Percentiles rank a stretch among this genome's conserved stretches.
These are phyloP conservation scores for Aaosphaeria arxii DNA, from an alignment of 2,329 filamentous ascomycete species.

Conservation along the genomic window DNA sequence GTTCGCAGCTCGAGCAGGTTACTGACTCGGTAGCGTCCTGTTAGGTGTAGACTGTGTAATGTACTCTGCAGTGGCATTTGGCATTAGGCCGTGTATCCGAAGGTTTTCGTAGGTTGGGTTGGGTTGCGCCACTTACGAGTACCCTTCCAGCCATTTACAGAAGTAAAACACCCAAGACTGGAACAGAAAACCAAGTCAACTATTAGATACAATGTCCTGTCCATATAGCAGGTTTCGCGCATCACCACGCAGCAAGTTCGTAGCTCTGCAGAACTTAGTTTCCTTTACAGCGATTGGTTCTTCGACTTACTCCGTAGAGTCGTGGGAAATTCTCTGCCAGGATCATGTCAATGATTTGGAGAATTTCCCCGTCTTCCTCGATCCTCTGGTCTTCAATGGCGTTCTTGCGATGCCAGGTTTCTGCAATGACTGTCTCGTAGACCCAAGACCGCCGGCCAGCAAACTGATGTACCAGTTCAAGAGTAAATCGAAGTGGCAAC, in stretches of 20 bases:
- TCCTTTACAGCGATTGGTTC: conserved; percentile 17
- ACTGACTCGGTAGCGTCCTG: too few species aligned
- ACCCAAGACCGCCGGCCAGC: conserved; percentile 5
- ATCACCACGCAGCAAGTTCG: background rate
- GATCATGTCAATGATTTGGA: conserved; percentile 14
- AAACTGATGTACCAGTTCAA: conserved; percentile 9
- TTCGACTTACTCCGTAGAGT: conserved; percentile 2
- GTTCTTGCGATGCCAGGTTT: conserved; percentile 8
- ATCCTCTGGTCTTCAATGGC: conserved; percentile 12
- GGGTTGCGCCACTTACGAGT: too few species aligned
- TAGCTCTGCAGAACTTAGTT: conserved; percentile 16
- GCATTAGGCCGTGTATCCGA: too few species aligned
- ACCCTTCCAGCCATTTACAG: too few species aligned
- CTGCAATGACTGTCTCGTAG: conserved; percentile 10
- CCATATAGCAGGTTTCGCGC: background rate
- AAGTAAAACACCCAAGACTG: too few species aligned
- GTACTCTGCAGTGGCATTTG: too few species aligned
- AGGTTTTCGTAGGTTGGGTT: too few species aligned
- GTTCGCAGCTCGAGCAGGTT: too few species aligned
- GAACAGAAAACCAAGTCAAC: too few species aligned
- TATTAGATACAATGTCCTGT: background rate
- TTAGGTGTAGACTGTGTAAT: too few species aligned
- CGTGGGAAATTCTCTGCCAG: conserved; percentile 13
- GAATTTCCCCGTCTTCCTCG: conserved; percentile 12
- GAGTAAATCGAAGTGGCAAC: conserved; percentile 6